phyloP scores from a whole-genome alignment of 1,284 basidiomycete species.

The Testicularia cyperi region DNA sequence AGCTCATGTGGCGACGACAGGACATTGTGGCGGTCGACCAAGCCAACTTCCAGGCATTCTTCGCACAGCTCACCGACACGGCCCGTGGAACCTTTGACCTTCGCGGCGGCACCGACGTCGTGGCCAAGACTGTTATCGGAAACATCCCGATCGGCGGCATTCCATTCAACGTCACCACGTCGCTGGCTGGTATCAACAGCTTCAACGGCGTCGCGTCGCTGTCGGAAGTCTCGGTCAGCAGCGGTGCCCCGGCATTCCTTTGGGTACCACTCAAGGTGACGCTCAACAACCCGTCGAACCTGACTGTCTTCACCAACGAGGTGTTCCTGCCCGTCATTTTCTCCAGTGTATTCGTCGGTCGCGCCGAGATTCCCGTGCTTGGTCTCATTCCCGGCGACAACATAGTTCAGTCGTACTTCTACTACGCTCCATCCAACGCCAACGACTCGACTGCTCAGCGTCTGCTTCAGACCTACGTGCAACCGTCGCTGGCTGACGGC shows the following conservation, averaged over 20 bases:
- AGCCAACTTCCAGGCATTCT: slow-evolving; percentile 67
- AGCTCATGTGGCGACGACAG: slow-evolving; percentile 65
- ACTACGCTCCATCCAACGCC: slow-evolving; percentile 68
- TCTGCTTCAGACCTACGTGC: slow-evolving; percentile 54
- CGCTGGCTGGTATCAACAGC: slow-evolving; percentile 64
- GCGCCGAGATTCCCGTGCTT: slow-evolving; percentile 61
- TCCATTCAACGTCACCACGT: slow-evolving; percentile 68
- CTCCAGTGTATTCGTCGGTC: slow-evolving; percentile 63
- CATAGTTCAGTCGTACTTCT: slow-evolving; percentile 67
- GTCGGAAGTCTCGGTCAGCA: slow-evolving; percentile 60
- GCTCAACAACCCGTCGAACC: slow-evolving; percentile 60
- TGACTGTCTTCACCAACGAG: slow-evolving; percentile 69
- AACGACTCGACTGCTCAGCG: slow-evolving; percentile 69
- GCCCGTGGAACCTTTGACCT: slow-evolving; percentile 65
- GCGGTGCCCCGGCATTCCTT: slow-evolving; percentile 35
- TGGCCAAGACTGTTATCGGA: slow-evolving; percentile 70
- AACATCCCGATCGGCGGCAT: slow-evolving; percentile 71
- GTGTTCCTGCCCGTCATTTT: slow-evolving; percentile 69
- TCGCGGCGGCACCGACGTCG: slow-evolving; percentile 68
- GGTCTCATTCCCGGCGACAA: slow-evolving; percentile 69
- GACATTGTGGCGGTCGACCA: slow-evolving; percentile 67
- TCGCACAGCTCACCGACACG: slow-evolving; percentile 67
- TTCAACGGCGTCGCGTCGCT: slow-evolving; percentile 59
- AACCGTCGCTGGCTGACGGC: slow-evolving; percentile 28
- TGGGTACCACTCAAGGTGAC: slow-evolving; percentile 29